Evolutionary conservation across 2,329 filamentous ascomycete genomes (phyloP).

Genomic region (Ophiostoma ulmi): DNA sequence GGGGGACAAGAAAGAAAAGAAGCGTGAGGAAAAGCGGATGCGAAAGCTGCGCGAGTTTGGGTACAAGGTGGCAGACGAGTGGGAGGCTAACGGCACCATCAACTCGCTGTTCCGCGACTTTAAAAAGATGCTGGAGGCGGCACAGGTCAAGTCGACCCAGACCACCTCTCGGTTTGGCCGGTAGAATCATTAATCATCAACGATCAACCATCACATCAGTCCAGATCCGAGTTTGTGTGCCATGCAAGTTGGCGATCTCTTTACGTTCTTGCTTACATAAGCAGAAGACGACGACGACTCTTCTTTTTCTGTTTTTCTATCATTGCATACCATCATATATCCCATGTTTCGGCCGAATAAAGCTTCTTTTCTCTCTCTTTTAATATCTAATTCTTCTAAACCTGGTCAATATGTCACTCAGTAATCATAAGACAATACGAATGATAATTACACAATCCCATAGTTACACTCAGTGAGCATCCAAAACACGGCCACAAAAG

Average conservation of each 20-base stretch:
- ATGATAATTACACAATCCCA: background rate
- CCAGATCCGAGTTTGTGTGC: background rate
- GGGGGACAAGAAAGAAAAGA: background rate
- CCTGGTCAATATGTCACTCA: background rate
- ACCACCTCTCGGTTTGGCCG: slow-evolving; percentile 23
- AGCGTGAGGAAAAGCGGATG: background rate
- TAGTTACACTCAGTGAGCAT: background rate
- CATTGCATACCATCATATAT: background rate
- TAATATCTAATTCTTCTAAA: background rate
- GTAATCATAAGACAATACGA: background rate
- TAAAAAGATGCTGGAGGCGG: slow-evolving; percentile 55
- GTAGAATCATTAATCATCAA: background rate
- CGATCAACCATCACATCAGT: background rate
- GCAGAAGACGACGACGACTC: background rate
- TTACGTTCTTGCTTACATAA: background rate
- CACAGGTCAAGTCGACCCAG: slow-evolving; percentile 42
- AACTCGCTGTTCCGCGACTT: slow-evolving; percentile 61
- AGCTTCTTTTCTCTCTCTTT: background rate
- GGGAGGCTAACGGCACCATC: slow-evolving; percentile 57
- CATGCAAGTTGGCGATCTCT: background rate
- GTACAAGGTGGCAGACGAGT: slow-evolving; percentile 58
- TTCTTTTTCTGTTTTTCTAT: background rate
- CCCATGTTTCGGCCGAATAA: background rate
- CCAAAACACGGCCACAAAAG: background rate
- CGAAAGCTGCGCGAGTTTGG: slow-evolving; percentile 57